Base-by-base conservation (phyloP, 306 rosid genomes). In the Lathyrus aphaca region DNA sequence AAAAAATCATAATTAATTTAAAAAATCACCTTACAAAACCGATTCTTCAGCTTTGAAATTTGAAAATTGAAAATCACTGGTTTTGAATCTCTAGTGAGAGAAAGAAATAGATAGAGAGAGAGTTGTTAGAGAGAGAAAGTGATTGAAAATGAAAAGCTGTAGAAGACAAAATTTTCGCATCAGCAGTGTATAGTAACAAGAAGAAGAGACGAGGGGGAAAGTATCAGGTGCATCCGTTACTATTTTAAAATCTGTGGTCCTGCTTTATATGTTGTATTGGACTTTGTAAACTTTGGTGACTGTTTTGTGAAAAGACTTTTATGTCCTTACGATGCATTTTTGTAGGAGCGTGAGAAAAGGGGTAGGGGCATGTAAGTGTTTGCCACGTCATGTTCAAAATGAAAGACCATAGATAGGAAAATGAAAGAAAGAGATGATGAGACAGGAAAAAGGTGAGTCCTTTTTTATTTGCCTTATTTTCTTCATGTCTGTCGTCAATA, bases 111-210 rank as follows among this genome's bases (percentile, higher is more conserved):
- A 18, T 68, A 56, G 68, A 69, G 84, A 45, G 74, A 16, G 42
- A 18, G 38, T 16, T 6, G 37, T 19, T 11, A 69, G 80, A 68
- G 79, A 76, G 81, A 82, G 88, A 80, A 72, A 66, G 75, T 60
- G 75, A 67, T 73, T 82, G 86, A 85, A 87, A 63, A 69, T 68
- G 45, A 51, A 83, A 87, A 75, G 85, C 76, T 77, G 85, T 74
- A 71, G 5, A 74, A 82, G 93, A 88, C 98, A 90, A 93, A 88
- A 13, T n/a, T 4, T 32, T 79, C 69, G 54, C 44, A 80, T 80
- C 88, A 81, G 84, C 77, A 13, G 14, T 27, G 14, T 27, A 27
- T 62, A 62, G 49, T 39, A 39, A 32, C 77, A 62, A 83, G 77
- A 51, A 67, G 38, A 71, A 63, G 66, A 69, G 78, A 23, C 21